phyloP scores from a whole-genome alignment of 345 rosid species.

The Xanthoceras sorbifolium region DNA sequence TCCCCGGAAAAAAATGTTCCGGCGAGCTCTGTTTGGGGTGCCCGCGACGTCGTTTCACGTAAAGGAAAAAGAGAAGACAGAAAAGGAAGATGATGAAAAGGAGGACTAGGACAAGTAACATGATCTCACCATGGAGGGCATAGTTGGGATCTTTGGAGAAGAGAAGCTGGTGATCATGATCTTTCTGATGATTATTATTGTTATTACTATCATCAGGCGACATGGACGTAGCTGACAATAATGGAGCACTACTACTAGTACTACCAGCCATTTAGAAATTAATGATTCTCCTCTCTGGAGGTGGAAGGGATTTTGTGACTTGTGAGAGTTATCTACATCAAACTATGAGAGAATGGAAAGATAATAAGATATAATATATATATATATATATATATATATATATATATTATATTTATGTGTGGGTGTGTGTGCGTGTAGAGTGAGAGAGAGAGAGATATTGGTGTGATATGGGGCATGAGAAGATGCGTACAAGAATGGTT shows the following conservation, averaged over 20 bases:
- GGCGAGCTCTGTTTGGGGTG: background rate
- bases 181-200: conserved; percentile 2
- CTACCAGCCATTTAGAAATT: background rate
- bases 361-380: too few relatives aligned
- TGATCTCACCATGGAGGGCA: conserved; percentile 53
- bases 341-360: background rate
- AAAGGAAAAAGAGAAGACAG: conserved; percentile 26
- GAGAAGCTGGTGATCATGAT: conserved; percentile 16
- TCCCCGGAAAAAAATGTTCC: background rate
- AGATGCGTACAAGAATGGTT: too few relatives aligned
- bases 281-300: background rate
- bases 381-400: too few relatives aligned
- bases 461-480: background rate
- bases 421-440: too few relatives aligned
- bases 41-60: conserved; percentile 3
- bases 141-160: conserved; percentile 41
- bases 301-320: background rate
- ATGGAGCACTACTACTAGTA: background rate
- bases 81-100: conserved; percentile 34
- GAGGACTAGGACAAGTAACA: conserved; percentile 42
- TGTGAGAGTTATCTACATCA: background rate
- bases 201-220: conserved; percentile 15
- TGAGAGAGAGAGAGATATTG: background rate
- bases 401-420: too few relatives aligned
- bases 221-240: background rate